These are phyloP conservation scores for Fomitopsis schrenkii DNA, from an alignment of 1,284 basidiomycete species.

Conservation along the genomic window DNA sequence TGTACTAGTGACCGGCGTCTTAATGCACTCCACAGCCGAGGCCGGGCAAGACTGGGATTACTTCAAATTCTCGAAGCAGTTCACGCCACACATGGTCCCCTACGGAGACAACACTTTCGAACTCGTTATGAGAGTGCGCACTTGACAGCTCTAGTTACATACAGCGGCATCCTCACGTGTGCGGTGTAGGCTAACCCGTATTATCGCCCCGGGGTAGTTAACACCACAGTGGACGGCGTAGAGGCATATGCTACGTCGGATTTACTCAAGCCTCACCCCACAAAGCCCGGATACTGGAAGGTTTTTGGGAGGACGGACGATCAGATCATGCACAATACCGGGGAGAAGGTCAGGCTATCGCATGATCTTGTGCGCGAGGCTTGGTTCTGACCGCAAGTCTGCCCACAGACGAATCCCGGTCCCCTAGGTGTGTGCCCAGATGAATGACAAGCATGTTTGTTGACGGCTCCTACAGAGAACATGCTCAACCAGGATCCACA, in stretches of 20 bases:
- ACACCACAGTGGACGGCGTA: slow-evolving; percentile 24
- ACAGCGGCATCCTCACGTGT: not conserved
- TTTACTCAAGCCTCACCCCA: slow-evolving; percentile 41
- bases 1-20: not conserved
- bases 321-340: slow-evolving; percentile 42
- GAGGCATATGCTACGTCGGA: slow-evolving; percentile 38
- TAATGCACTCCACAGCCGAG: not conserved
- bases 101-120: slow-evolving; percentile 11
- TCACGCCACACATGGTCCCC: slow-evolving; percentile 8
- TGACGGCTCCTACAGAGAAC: slow-evolving; percentile 18
- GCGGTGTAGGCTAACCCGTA: not conserved
- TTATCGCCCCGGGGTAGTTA: slow-evolving; percentile 22
- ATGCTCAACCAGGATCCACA: slow-evolving; percentile 28
- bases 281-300: slow-evolving; percentile 38
- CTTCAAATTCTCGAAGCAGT: slow-evolving; percentile 9
- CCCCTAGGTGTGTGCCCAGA: slow-evolving; percentile 9
- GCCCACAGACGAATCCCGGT: slow-evolving; percentile 19
- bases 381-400: not conserved
- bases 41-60: slow-evolving; percentile 14
- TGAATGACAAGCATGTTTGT: slow-evolving; percentile 1
- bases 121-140: slow-evolving; percentile 7
- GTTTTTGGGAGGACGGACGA: slow-evolving; percentile 47
- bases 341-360: slow-evolving; percentile 25
- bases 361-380: not conserved
- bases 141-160: not conserved